phyloP scores from a whole-genome alignment of 2,329 filamentous ascomycete species.

The Fusarium gaditjirri region DNA sequence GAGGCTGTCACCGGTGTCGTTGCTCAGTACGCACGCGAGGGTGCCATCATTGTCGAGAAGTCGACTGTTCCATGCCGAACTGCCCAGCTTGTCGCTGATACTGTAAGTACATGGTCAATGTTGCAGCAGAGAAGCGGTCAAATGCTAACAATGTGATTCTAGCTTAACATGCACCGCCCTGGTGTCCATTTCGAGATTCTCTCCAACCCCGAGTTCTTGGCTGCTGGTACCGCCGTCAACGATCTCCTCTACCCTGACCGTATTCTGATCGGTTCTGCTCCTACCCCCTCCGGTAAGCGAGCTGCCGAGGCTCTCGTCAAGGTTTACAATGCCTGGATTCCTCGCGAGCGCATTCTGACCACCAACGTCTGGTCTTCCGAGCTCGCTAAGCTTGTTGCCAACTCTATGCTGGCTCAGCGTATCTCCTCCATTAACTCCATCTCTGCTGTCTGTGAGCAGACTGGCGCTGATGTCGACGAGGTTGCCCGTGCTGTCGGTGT shows the following conservation, averaged over 20 bases:
- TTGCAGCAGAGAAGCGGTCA: not conserved
- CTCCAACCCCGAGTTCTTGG: conserved; percentile 84
- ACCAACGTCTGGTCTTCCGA: conserved; percentile 83
- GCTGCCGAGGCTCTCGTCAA: conserved; percentile 72
- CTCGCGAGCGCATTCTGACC: conserved; percentile 72
- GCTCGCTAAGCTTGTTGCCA: conserved; percentile 81
- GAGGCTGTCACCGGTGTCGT: conserved; percentile 76
- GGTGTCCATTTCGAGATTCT: conserved; percentile 77
- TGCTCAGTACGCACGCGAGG: conserved; percentile 71
- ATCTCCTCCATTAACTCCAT: conserved; percentile 85
- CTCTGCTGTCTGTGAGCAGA: conserved; percentile 81
- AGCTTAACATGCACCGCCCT: conserved; percentile 69
- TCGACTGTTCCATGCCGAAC: conserved; percentile 82
- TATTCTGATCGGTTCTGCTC: conserved; percentile 77
- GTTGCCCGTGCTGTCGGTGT: conserved; percentile 74
- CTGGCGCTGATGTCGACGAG: conserved; percentile 80
- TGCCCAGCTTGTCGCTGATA: conserved; percentile 74
- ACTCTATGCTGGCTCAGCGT: conserved; percentile 82
- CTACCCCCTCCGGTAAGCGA: conserved; percentile 66
- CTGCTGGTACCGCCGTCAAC: conserved; percentile 78
- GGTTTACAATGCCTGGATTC: conserved; percentile 79
- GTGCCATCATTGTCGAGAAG: conserved; percentile 83
- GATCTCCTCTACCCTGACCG: conserved; percentile 78
- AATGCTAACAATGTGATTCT: not conserved
- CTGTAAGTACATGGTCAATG: conserved; percentile 57